A percentile compares a stretch with the other conserved stretches of the same genome.
Conservation (phyloP, 2,329 filamentous ascomycete genomes). For the Botrytis hyacinthi region DNA sequence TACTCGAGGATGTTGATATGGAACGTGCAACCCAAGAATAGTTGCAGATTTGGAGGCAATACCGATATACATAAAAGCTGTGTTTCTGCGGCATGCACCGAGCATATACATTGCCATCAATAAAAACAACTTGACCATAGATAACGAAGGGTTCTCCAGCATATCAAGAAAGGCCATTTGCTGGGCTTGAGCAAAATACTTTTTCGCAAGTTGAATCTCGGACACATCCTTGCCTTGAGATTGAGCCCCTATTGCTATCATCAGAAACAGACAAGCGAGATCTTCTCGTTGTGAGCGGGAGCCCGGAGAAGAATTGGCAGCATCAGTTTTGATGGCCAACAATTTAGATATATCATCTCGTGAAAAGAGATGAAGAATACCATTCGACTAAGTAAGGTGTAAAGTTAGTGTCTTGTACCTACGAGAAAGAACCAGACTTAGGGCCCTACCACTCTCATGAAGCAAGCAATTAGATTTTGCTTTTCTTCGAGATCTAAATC, state of each 20-base stretch:
- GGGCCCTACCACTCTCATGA: background rate
- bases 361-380: conserved; percentile 8
- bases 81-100: conserved; percentile 8
- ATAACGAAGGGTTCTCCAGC: conserved; percentile 9
- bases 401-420: background rate
- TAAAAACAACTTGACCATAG: conserved; percentile 5
- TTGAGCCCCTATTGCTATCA: conserved; percentile 18
- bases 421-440: background rate
- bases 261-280: conserved; percentile 10
- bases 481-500: conserved; percentile 4
- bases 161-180: conserved; percentile 12
- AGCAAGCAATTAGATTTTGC: background rate
- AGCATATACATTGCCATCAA: conserved; percentile 17
- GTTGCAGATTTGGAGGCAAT: conserved; percentile 14
- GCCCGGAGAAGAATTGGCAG: background rate
- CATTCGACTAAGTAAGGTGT: background rate
- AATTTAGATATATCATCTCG: conserved; percentile 8
- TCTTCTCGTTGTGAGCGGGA: conserved; percentile 3
- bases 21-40: conserved; percentile 12
- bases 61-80: conserved; percentile 13
- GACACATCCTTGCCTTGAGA: background rate
- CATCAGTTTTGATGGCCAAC: background rate
- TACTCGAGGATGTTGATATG: conserved; percentile 1
- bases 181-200: conserved; percentile 11
- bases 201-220: conserved; percentile 9